Conservation (phyloP, 192 early-diverging fungal species). For the Coemansia sp. region DNA sequence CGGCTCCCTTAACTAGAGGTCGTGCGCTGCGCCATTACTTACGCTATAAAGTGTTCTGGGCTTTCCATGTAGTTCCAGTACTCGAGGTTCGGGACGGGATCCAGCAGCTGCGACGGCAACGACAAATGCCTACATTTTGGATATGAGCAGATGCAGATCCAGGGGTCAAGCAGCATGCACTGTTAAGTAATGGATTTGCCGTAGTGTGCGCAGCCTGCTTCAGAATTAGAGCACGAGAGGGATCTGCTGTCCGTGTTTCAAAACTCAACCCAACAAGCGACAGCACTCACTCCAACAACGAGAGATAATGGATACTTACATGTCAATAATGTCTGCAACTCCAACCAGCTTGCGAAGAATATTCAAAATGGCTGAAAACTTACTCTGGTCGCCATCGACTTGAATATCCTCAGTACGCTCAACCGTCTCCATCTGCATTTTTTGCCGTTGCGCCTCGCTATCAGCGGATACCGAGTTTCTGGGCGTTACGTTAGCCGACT, state of each 20-base stretch:
- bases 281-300: too few species aligned
- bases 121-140: constrained; percentile 60
- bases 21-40: constrained; percentile 20
- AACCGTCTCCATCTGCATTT: constrained; percentile 12
- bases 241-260: constrained; percentile 1
- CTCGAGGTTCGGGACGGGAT: constrained; percentile 73
- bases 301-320: constrained; percentile 39
- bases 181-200: constrained; percentile 12
- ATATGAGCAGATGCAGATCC: not conserved
- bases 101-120: constrained; percentile 68
- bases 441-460: constrained; percentile 22
- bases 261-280: not conserved
- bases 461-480: constrained; percentile 36
- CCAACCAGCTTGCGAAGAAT: constrained; percentile 67
- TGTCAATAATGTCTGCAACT: constrained; percentile 62
- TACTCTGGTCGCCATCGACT: constrained; percentile 55
- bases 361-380: constrained; percentile 58
- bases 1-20: not conserved
- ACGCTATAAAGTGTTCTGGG: constrained; percentile 65
- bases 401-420: constrained; percentile 43
- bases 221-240: not conserved
- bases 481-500: constrained; percentile 24
- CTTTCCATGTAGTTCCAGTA: constrained; percentile 79
- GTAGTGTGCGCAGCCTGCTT: not conserved
- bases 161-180: constrained; percentile 1